Conservation (phyloP, 495 filamentous ascomycete genomes). For the Thermothielavioides terrestris region DNA sequence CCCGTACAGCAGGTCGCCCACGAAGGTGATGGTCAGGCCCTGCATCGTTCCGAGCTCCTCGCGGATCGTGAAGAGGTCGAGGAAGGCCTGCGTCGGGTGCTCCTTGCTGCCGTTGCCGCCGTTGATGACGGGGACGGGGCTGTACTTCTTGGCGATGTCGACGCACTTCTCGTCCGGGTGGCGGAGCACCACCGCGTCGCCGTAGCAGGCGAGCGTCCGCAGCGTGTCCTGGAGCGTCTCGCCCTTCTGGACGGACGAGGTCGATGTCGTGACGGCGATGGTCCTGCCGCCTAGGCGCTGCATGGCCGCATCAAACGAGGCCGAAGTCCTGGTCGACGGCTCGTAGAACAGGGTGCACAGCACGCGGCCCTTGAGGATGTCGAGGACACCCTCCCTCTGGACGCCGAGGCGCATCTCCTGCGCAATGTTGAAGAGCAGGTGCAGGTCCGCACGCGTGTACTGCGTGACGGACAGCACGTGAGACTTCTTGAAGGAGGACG, state of each 20-base stretch:
- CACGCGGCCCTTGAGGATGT: constrained; percentile 75
- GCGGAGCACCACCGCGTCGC: constrained; percentile 86
- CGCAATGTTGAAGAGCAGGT: constrained; percentile 89
- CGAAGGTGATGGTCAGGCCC: constrained; percentile 89
- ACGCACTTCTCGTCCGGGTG: constrained; percentile 77
- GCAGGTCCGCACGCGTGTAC: constrained; percentile 77
- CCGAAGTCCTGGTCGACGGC: constrained; percentile 89
- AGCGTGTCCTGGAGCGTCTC: constrained; percentile 89
- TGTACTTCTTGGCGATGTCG: constrained; percentile 72
- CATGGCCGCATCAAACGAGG: constrained; percentile 97
- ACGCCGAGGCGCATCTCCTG: constrained; percentile 94
- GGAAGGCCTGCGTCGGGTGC: constrained; percentile 95
- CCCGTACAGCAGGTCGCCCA: constrained; percentile 85
- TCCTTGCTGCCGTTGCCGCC: constrained; percentile 91
- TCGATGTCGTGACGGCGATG: constrained; percentile 64
- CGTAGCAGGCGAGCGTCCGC: constrained; percentile 86
- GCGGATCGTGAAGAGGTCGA: constrained; percentile 97
- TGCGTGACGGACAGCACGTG: constrained; percentile 86
- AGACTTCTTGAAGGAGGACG: constrained; percentile 73
- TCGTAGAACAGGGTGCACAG: constrained; percentile 94
- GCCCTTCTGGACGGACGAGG: constrained; percentile 85
- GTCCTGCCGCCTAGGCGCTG: constrained; percentile 85
- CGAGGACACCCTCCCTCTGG: constrained; percentile 78
- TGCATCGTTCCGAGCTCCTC: constrained; percentile 94
- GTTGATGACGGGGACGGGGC: constrained; percentile 87